Evolutionary conservation across 106 monocot species (phyloP).

Genomic region (Dendrobium nobile): DNA sequence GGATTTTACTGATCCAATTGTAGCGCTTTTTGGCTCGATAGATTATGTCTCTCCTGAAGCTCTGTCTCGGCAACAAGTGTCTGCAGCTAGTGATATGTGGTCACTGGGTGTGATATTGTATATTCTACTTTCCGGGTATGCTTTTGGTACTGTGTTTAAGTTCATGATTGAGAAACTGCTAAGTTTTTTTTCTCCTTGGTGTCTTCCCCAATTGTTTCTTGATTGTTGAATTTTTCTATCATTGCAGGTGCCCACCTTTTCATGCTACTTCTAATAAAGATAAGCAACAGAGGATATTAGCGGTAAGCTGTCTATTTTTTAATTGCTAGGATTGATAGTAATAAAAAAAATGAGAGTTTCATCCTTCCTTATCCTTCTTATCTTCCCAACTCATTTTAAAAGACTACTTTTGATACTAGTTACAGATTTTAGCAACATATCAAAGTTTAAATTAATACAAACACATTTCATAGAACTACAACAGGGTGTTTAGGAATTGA

Average conservation of each 20-base stretch:
- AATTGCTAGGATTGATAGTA: not conserved
- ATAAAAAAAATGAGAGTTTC: not conserved
- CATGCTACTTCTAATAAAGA: conserved; percentile 47
- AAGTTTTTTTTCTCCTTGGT: not conserved
- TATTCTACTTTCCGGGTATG: conserved; percentile 65
- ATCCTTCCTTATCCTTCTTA: not conserved
- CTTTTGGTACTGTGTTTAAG: not conserved
- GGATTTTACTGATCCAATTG: conserved; percentile 59
- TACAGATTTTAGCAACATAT: not conserved
- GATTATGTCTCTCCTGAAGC: conserved; percentile 81
- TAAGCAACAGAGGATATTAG: conserved; percentile 54
- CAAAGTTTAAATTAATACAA: not conserved
- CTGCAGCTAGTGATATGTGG: conserved; percentile 71
- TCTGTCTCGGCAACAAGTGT: conserved; percentile 28
- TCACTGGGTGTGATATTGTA: conserved; percentile 65
- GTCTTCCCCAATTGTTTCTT: not conserved
- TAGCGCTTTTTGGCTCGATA: conserved; percentile 61
- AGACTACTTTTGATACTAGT: not conserved
- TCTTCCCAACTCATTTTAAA: not conserved
- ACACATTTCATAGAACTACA: not conserved
- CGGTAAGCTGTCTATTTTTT: conserved; percentile 28
- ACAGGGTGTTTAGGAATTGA: not conserved
- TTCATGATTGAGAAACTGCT: not conserved
- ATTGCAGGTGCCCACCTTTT: conserved; percentile 54
- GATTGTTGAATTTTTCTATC: not conserved